Base-by-base conservation (phyloP, 2,329 filamentous ascomycete genomes). In the Claviceps pazoutovae region DNA sequence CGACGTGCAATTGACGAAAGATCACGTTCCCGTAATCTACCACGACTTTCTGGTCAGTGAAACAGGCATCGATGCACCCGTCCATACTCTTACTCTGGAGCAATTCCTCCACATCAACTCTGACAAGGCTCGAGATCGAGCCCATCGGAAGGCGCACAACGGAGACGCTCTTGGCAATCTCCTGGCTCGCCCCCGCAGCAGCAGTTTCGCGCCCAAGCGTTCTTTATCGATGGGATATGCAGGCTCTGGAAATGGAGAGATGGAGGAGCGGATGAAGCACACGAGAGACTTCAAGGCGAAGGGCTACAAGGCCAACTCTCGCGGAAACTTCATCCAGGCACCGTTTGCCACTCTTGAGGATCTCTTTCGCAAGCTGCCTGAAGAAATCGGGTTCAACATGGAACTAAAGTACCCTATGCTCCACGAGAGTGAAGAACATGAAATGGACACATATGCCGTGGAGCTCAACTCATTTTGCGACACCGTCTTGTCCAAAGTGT, bases 351-450 rank as follows among this genome's bases (percentile, higher is more conserved):
- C 93, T 0, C 74, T 98, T 4, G 89, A 96, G 66, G 88, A 96
- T 56, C 82, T 97, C 64, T 96, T 98, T 71, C 79, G 80, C 60
- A 84, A 90, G 62, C 72, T 98, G 0, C 88, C 89, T 0, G 78
- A 85, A 56, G 75, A 80, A 14, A 86, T 95, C 21, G 90, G 93
- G 14, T 98, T 98, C 76, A 97, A 98, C 68, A 95, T 98, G 59
- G 93, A 98, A 72, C 86, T 98, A 78, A 97, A 98, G 70, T 98
- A 98, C 64, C 93, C 93, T 5, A 97, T 97, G 90, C 79, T 98
- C 43, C 85, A 91, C 65, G 94, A 98, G 73, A 88, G 82, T 53
- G 88, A 96, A 66, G 87, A 94, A 65, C 86, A 96, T 58, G 88
- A 95, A 59, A 96, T 97, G 89, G 91, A 96, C 65, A 86, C 87